phyloP scores from a whole-genome alignment of 2,329 filamentous ascomycete species.

The Proliferodiscus dingleyae region DNA sequence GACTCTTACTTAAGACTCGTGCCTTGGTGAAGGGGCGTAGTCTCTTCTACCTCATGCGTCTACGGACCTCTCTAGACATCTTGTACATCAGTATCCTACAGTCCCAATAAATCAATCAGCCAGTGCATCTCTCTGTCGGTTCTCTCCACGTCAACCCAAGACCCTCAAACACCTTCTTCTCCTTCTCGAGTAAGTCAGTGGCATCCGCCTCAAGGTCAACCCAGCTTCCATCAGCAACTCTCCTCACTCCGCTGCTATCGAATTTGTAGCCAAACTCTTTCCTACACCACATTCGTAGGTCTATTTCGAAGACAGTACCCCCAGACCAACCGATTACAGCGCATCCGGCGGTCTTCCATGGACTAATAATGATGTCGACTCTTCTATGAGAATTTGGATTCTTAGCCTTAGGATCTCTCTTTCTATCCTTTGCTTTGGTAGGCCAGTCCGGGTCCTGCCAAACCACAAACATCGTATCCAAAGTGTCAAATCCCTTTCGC shows the following conservation, averaged over 20 bases:
- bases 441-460: slow-evolving; percentile 69
- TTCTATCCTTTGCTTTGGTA: slow-evolving; percentile 32
- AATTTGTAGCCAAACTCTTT: slow-evolving; percentile 73
- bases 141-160: slow-evolving; percentile 64
- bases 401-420: slow-evolving; percentile 34
- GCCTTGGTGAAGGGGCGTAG: not conserved
- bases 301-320: slow-evolving; percentile 84
- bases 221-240: slow-evolving; percentile 57
- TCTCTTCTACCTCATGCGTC: not conserved
- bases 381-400: slow-evolving; percentile 75
- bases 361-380: slow-evolving; percentile 87
- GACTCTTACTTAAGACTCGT: not conserved
- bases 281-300: slow-evolving; percentile 76
- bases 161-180: slow-evolving; percentile 74
- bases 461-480: slow-evolving; percentile 89
- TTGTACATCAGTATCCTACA: not conserved
- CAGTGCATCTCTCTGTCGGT: slow-evolving; percentile 56
- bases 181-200: slow-evolving; percentile 62
- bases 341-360: slow-evolving; percentile 85
- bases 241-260: slow-evolving; percentile 80
- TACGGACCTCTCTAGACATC: not conserved
- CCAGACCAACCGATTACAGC: slow-evolving; percentile 86
- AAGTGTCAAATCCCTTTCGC: slow-evolving; percentile 70
- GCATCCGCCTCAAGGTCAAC: slow-evolving; percentile 66
- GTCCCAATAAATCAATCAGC: slow-evolving; percentile 2